Percentiles rank a stretch among this genome's conserved stretches.
These are phyloP conservation scores for Metarhizium album DNA, from an alignment of 2,329 filamentous ascomycete genomes.

Conservation along the genomic window DNA sequence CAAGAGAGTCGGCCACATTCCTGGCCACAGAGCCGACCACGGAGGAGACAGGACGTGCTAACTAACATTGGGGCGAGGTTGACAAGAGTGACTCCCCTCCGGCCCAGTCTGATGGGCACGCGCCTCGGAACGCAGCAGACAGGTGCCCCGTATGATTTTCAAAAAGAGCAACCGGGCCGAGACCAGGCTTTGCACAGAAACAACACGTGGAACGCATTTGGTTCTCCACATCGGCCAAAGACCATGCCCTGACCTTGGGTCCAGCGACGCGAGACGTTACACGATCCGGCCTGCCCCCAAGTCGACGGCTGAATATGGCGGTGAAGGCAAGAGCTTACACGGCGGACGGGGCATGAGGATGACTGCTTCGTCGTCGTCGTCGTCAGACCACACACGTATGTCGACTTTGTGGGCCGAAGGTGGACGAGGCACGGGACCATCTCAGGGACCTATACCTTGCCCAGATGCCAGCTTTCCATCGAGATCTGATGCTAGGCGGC, in stretches of 20 bases:
- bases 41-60: background rate
- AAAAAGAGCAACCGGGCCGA: slow-evolving; percentile 6
- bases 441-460: slow-evolving; percentile 13
- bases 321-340: slow-evolving; percentile 13
- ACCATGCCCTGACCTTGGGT: slow-evolving; percentile 1
- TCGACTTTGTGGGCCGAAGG: slow-evolving; percentile 22
- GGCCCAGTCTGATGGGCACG: slow-evolving; percentile 20
- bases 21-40: slow-evolving; percentile 20
- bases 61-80: too few relatives aligned
- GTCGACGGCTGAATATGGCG: background rate
- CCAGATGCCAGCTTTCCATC: too few relatives aligned
- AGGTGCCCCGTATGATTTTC: slow-evolving; percentile 25
- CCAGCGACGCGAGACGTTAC: slow-evolving; percentile 4
- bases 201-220: slow-evolving; percentile 21
- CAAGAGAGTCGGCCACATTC: slow-evolving; percentile 37
- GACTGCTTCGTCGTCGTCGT: slow-evolving; percentile 22
- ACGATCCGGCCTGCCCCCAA: background rate
- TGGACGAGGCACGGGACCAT: slow-evolving; percentile 18
- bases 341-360: slow-evolving; percentile 19
- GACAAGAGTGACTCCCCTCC: slow-evolving; percentile 22
- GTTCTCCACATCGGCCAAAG: slow-evolving; percentile 14
- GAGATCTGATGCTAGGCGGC: background rate
- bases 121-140: slow-evolving; percentile 27
- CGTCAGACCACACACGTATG: slow-evolving; percentile 30
- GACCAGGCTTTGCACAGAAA: slow-evolving; percentile 21